Evolutionary conservation across 495 filamentous ascomycete genomes (phyloP).

Genomic region (Neurospora tetraspora): DNA sequence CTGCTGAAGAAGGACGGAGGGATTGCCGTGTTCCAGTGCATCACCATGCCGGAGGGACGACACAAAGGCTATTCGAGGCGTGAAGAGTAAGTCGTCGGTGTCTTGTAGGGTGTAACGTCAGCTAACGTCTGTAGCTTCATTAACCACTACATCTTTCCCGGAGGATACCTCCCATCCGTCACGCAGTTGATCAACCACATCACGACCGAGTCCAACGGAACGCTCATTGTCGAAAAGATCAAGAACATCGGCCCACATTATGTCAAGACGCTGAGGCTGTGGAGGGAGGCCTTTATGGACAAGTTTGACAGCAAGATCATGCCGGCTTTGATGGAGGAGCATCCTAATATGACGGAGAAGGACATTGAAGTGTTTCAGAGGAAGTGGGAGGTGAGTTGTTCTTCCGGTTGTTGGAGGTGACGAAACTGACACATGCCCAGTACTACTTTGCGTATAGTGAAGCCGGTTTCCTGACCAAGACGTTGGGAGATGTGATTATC

Average conservation of each 20-base stretch:
- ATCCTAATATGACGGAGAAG: slow-evolving; percentile 43
- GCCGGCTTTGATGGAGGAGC: slow-evolving; percentile 41
- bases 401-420: neutral
- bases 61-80: slow-evolving; percentile 35
- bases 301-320: slow-evolving; percentile 50
- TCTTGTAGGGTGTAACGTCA: neutral
- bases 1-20: slow-evolving; percentile 54
- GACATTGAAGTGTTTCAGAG: slow-evolving; percentile 55
- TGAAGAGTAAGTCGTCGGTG: slow-evolving; percentile 28
- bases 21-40: slow-evolving; percentile 63
- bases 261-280: slow-evolving; percentile 54
- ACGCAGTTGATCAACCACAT: slow-evolving; percentile 53
- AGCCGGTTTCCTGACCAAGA: slow-evolving; percentile 60
- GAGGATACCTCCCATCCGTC: slow-evolving; percentile 58
- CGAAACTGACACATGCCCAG: slow-evolving; percentile 19
- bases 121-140: slow-evolving; percentile 45
- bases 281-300: slow-evolving; percentile 51
- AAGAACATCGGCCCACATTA: slow-evolving; percentile 66
- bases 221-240: slow-evolving; percentile 50
- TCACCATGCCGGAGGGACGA: slow-evolving; percentile 58
- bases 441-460: slow-evolving; percentile 70
- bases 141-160: slow-evolving; percentile 64
- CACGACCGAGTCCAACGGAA: slow-evolving; percentile 42
- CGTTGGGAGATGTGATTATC: slow-evolving; percentile 60
- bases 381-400: slow-evolving; percentile 52